Evolutionary conservation across 2,329 filamentous ascomycete genomes (phyloP), one percentile per base, ranked within the genome.

Genomic region (Exophiala mesophila): DNA sequence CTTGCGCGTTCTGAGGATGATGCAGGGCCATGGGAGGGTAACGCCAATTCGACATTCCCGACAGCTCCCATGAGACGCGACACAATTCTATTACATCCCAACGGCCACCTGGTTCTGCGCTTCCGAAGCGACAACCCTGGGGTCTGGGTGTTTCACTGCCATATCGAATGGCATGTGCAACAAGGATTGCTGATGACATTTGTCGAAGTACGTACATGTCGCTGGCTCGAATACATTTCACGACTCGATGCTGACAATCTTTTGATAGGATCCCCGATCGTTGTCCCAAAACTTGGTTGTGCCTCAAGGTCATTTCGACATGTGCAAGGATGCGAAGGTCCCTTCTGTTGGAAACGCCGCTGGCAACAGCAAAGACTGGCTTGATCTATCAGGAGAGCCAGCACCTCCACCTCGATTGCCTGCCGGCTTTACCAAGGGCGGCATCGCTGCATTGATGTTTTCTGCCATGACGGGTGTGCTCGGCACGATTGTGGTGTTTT

Each of bases 121-220:
- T 71, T 72, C 47, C 53, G 61, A 12, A 63, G 63, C 6, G 62
- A 68, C 37, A 69, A 68, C 38, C 65, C 65, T 1, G 65, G 76
- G 21, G 68, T 84, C 17, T 85, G 80, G 80, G 62, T 83, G 2
- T 85, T 88, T 65, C 84, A 88, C 63, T 88, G 85, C 63, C 85
- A 89, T 59, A 82, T 88, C 36, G 83, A 86, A 57, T 89, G 82
- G 83, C 83, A 88, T 57, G 68, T 85, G 39, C 64, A 72, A 1
- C 78, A 77, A 2, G 83, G 83, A 5, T 68, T 87, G 2, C 64
- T 68, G 2, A 70, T 70, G 1, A 73, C 69, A 0, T 62, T 77
- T 40, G 61, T 77, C 40, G 73, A 77, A 33, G 47, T n/a, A n/a
- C n/a, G n/a, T n/a, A n/a, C n/a, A n/a, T n/a, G n/a, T n/a, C 36